Base-by-base conservation (phyloP, 179 eudicot genomes). In the Heliamphora ciliata region DNA sequence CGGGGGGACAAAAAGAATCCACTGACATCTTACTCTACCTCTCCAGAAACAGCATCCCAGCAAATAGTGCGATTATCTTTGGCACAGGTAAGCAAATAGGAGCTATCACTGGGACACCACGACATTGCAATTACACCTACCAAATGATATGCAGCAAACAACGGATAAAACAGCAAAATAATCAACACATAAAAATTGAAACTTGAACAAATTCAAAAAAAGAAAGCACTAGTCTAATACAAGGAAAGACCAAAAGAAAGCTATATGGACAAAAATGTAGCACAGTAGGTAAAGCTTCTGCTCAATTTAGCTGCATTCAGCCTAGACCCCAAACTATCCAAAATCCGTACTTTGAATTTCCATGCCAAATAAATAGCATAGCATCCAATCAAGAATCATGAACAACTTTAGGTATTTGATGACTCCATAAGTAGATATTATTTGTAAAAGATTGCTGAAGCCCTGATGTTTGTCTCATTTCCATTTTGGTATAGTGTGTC, bases 1-100 rank as follows among this genome's bases (percentile, higher is more conserved):
- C 7, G 52, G 18, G 58, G 76, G 54, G 52, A 59, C 2, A 80
- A 3, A 2, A 9, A 9, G 51, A 11, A 7, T 31, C 10, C 21
- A 81, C 47, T 18, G 4, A 60, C 47, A 80, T 76, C 68, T 54
- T 21, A 61, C 63, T 50, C 78, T 83, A 94, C 99, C 99, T 96
- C 97, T 84, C 93, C 98, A 76, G 97, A 88, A 76, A 80, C 80
- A 78, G 88, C 86, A 82, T 97, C 98, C 98, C 99, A 97, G 87
- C 98, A 97, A 75, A 97, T 93, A 10, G 99, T 94, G 60, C 99
- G 98, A 79, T 93, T 93, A 85, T 97, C 99, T 86, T 97, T 97
- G 79, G 93, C 97, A 86, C 99, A 94, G 8, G 98, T 93, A 77
- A 97, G 93, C 89, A 97, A 86, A 84, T 93, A 97, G 55, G 98